Percentiles rank a stretch among this genome's conserved stretches.
phyloP scores from a whole-genome alignment of 1,139 yeast genomes.

The Hyphopichia burtonii region DNA sequence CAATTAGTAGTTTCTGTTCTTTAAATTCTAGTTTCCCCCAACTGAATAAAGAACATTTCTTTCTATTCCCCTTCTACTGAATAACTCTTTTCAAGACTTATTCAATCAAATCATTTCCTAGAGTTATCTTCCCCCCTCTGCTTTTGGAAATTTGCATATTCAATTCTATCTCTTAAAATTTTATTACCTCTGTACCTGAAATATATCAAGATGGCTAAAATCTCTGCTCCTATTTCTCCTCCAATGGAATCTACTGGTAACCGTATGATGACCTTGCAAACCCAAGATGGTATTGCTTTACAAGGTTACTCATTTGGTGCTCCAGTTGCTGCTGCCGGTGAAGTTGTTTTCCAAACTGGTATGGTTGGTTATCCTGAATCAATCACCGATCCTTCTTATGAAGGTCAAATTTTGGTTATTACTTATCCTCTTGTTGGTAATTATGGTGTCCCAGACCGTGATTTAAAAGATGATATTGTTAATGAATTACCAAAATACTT shows the following conservation, averaged over 20 bases:
- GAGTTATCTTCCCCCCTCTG: no score
- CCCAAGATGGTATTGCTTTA: conserved; percentile 83
- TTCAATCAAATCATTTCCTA: no score
- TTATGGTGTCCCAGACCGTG: conserved; percentile 97
- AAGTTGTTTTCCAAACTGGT: conserved; percentile 98
- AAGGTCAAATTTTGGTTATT: conserved; percentile 95
- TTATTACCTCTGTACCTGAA: not conserved
- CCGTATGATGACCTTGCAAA: conserved; percentile 84
- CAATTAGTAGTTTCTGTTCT: not conserved
- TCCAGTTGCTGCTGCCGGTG: conserved; percentile 86
- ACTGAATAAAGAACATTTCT: no score
- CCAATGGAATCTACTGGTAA: conserved; percentile 82
- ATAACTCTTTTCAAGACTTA: no score
- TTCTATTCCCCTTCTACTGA: not conserved
- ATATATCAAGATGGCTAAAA: conserved; percentile 17
- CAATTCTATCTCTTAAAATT: not conserved
- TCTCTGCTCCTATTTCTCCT: conserved; percentile 79
- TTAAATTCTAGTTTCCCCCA: not conserved
- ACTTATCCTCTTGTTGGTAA: conserved; percentile 97
- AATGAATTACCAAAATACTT: conserved; percentile 85
- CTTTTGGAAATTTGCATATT: no score
- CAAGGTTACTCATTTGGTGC: conserved; percentile 99
- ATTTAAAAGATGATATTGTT: conserved; percentile 69
- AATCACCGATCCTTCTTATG: conserved; percentile 97
- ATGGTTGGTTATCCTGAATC: conserved; percentile 99